Evolutionary conservation across 2,329 filamentous ascomycete species (phyloP).

Genomic region (Macroventuria anomochaeta): DNA sequence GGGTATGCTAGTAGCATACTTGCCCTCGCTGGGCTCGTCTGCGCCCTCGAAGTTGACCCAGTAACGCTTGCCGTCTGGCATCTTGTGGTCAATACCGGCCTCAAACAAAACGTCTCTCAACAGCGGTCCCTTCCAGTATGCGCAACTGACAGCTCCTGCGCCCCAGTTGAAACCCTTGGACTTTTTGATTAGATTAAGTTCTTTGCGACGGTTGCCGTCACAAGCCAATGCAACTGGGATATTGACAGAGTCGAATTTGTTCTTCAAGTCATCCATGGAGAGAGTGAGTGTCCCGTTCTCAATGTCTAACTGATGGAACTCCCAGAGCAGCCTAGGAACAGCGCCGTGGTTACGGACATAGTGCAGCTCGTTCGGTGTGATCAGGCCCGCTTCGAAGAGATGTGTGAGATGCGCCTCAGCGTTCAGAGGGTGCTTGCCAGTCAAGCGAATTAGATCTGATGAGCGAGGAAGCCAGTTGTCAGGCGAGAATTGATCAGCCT

Average conservation of each 20-base stretch:
- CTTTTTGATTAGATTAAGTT: slow-evolving; percentile 59
- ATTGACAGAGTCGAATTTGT: slow-evolving; percentile 58
- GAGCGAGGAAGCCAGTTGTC: slow-evolving; percentile 62
- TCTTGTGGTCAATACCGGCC: slow-evolving; percentile 45
- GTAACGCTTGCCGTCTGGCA: slow-evolving; percentile 31
- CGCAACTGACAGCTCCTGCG: slow-evolving; percentile 60
- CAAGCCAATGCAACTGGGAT: slow-evolving; percentile 62
- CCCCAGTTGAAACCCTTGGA: slow-evolving; percentile 63
- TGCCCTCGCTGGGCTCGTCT: slow-evolving; percentile 56
- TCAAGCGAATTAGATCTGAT: slow-evolving; percentile 56
- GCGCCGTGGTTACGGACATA: slow-evolving; percentile 63
- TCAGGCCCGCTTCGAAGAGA: slow-evolving; percentile 57
- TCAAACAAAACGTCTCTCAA: slow-evolving; percentile 58
- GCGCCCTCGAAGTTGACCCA: slow-evolving; percentile 61
- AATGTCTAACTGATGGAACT: slow-evolving; percentile 57
- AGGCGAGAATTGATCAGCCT: slow-evolving; percentile 59
- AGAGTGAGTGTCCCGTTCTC: slow-evolving; percentile 50
- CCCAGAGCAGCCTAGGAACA: slow-evolving; percentile 59
- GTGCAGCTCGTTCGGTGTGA: slow-evolving; percentile 60
- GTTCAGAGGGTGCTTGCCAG: slow-evolving; percentile 62
- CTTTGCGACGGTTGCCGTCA: slow-evolving; percentile 63
- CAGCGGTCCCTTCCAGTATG: slow-evolving; percentile 44
- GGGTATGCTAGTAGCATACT: slow-evolving; percentile 60
- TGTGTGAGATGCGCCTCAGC: slow-evolving; percentile 54
- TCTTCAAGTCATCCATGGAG: slow-evolving; percentile 53